Conservation (phyloP, 225 moss, liverwort and hornwort species). For the Rhytidiadelphus loreus region DNA sequence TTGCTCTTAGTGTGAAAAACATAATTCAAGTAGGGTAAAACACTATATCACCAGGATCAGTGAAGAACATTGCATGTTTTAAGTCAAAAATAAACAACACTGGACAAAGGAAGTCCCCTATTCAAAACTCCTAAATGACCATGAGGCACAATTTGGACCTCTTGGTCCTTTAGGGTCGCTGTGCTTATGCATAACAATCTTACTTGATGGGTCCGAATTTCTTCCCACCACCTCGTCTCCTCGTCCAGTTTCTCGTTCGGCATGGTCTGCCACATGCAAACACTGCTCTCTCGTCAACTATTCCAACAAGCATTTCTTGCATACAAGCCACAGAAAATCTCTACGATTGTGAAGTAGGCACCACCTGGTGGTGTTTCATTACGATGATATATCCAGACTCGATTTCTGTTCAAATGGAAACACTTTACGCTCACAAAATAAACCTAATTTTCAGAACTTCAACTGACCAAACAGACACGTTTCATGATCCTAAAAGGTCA, state of each 20-base stretch:
- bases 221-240: conserved; percentile 46
- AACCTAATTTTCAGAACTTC: not conserved
- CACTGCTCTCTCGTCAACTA: not conserved
- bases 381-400: not conserved
- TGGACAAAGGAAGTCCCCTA: not conserved
- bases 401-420: not conserved
- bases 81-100: not conserved
- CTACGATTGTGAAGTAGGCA: not conserved
- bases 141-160: not conserved
- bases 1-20: not conserved
- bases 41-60: not conserved
- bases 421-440: not conserved
- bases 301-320: not conserved
- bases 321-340: not conserved
- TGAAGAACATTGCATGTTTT: not conserved
- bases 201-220: conserved; percentile 46
- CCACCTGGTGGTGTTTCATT: not conserved
- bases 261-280: conserved; percentile 29
- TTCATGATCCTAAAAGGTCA: not conserved
- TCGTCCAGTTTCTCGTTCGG: conserved; percentile 37
- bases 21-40: not conserved
- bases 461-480: not conserved
- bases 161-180: not conserved
- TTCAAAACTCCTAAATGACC: not conserved
- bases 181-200: not conserved